Evolutionary conservation across 2,329 filamentous ascomycete species (phyloP).

Genomic region (Hymenoscyphus repandus): DNA sequence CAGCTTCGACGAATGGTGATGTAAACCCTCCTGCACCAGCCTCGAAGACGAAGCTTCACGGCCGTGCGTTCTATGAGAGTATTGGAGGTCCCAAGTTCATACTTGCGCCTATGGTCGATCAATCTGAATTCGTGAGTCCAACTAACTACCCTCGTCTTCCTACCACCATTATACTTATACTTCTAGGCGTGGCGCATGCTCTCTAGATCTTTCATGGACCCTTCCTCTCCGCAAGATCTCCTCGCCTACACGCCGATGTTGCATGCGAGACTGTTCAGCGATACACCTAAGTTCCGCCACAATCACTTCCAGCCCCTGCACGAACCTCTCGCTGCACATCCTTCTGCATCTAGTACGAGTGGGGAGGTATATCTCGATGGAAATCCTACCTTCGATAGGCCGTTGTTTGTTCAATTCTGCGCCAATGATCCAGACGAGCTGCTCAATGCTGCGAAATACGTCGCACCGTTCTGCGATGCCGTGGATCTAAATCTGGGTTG

Average conservation of each 20-base stretch:
- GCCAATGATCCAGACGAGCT: conserved; percentile 79
- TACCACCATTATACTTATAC: not conserved
- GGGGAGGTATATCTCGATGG: conserved; percentile 68
- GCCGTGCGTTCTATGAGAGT: conserved; percentile 89
- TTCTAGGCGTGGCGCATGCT: conserved; percentile 90
- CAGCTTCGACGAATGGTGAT: conserved; percentile 3
- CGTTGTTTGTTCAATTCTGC: conserved; percentile 95
- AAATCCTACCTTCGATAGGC: conserved; percentile 76
- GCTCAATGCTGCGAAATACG: conserved; percentile 70
- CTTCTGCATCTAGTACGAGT: conserved; percentile 17
- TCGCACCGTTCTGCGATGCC: conserved; percentile 85
- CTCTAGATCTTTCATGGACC: conserved; percentile 81
- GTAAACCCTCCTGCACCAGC: not conserved
- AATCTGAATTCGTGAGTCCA: conserved; percentile 84
- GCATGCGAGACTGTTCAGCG: conserved; percentile 82
- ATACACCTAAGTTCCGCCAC: conserved; percentile 70
- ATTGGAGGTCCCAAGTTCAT: conserved; percentile 88
- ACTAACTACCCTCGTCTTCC: not conserved
- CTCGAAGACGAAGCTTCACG: conserved; percentile 58
- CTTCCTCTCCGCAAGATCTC: conserved; percentile 57
- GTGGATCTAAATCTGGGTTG: conserved; percentile 95
- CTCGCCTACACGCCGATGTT: conserved; percentile 96
- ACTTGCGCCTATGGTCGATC: conserved; percentile 95
- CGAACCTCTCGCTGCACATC: conserved; percentile 27
- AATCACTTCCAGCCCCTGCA: conserved; percentile 67